These are phyloP conservation scores for Suillus cothurnatus DNA, from an alignment of 768 basidiomycete genomes.

Conservation along the genomic window DNA sequence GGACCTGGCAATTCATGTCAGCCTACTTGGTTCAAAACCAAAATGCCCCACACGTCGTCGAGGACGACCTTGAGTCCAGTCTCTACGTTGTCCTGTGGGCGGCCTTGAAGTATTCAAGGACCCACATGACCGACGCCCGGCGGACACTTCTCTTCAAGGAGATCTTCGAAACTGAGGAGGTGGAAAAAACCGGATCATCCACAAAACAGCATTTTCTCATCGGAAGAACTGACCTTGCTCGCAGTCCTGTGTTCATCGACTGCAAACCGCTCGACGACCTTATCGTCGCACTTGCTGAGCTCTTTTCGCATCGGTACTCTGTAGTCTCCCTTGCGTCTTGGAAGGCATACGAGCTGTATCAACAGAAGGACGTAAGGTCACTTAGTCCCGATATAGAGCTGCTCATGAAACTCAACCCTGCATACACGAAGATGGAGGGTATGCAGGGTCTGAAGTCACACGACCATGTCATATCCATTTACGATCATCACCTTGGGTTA, in stretches of 20 bases:
- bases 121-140: background rate
- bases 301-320: background rate
- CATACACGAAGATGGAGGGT: background rate
- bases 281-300: background rate
- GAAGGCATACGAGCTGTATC: background rate
- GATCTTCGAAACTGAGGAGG: background rate
- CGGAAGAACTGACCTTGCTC: background rate
- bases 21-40: background rate
- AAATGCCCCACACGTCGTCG: background rate
- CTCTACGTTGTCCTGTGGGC: conserved; percentile 7
- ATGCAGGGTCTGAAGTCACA: background rate
- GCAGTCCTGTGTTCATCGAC: background rate
- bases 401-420: background rate
- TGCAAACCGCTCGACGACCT: background rate
- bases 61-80: conserved; percentile 11
- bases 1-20: conserved; percentile 11
- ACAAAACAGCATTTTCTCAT: background rate
- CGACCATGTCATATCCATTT: background rate
- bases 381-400: background rate
- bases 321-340: background rate
- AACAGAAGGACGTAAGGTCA: background rate
- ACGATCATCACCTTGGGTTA: background rate
- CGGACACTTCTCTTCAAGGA: conserved; percentile 1
- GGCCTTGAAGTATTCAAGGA: background rate
- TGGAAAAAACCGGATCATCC: background rate